Evolutionary conservation across 1,139 yeast species (phyloP), one percentile per base, ranked within the genome.

Genomic region (Blastobotrys buckinghamii): DNA sequence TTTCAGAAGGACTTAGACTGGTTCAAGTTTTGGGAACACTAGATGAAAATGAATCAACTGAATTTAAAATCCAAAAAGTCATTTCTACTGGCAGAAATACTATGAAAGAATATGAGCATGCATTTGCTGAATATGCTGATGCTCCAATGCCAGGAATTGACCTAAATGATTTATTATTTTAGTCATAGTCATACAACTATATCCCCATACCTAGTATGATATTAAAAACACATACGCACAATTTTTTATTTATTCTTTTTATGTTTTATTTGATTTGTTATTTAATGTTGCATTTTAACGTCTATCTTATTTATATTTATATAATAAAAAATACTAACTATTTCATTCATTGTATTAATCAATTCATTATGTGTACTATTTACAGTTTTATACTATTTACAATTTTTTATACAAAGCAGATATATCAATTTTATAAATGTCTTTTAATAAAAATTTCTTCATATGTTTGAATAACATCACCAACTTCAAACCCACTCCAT

Each of bases 381-480:
- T 12, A 15, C 30, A 39, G 12, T 10, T 20, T 20, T 38, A 38
- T 20, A 13, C 24, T 43, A 35, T 43, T n/a, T 43, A 35, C 41
- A 43, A 17, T 27, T 13, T 24, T 29, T 22, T 42, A 41, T 33
- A 17, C n/a, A n/a, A n/a, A n/a, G n/a, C n/a, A n/a, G n/a, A n/a
- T n/a, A n/a, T n/a, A 6, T 15, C 45, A 44, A 51, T n/a, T n/a
- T 50, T 68, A 86, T 69, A 88, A 72, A 68, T 77, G 84, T 61
- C 94, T 75, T 55, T 81, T 82, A 48, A 86, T 79, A 50, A 74
- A 74, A 13, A 81, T 71, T 55, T 82, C 86, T 65, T 89, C 96
- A 59, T 76, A 82, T 3, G 81, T 82, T 62, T 87, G 84, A 33
- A 92, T 74, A 2, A 73, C 62, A 67, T 92, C 98, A 15, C 95